Evolutionary conservation across 345 rosid genomes (phyloP), one percentile per base, ranked within the genome.

Genomic region (Populus ilicifolia): DNA sequence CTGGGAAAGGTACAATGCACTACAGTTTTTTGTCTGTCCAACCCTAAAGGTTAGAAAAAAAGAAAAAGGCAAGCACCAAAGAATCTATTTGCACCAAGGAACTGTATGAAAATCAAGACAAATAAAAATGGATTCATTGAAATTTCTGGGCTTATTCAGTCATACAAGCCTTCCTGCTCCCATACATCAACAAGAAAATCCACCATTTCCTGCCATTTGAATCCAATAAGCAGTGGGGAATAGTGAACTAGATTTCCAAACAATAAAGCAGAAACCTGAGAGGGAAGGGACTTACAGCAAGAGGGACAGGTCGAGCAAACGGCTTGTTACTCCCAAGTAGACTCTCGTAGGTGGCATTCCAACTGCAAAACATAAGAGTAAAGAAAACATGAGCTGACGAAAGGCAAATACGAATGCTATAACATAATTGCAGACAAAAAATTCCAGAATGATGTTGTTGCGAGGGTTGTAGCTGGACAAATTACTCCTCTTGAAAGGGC

Each of bases 261-360:
- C 69, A n/a, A n/a, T 27, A 30, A 2, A 13, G 21, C 29, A 10
- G 18, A 30, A 25, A 61, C 43, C 63, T 4, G 11, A 48, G 48
- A 13, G 11, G 27, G 5, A n/a, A 29, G 12, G 20, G 67, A 80
- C 93, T 87, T 83, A 91, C 95, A 1, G 90, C 67, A 7, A 91
- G 91, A 75, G 90, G 96, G 43, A 91, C 69, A 3, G 89, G 86
- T 52, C 71, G 81, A 39, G 79, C 82, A 46, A 87, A 89, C 44
- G 88, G 87, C 72, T 78, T 84, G 80, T 80, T 86, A 67, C 82
- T 73, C 25, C 82, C 89, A 2, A 89, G 89, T 69, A 91, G 76
- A 69, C 87, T 88, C 73, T 91, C 91, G 39, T 89, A 88, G n/a
- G 89, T 84, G 52, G 87, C 87, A 70, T 81, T 69, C 81, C 74